A percentile compares a stretch with the other conserved stretches of the same genome.
Evolutionary conservation across 2,329 filamentous ascomycete genomes (phyloP).

Genomic region (Stagonosporopsis rhizophila): DNA sequence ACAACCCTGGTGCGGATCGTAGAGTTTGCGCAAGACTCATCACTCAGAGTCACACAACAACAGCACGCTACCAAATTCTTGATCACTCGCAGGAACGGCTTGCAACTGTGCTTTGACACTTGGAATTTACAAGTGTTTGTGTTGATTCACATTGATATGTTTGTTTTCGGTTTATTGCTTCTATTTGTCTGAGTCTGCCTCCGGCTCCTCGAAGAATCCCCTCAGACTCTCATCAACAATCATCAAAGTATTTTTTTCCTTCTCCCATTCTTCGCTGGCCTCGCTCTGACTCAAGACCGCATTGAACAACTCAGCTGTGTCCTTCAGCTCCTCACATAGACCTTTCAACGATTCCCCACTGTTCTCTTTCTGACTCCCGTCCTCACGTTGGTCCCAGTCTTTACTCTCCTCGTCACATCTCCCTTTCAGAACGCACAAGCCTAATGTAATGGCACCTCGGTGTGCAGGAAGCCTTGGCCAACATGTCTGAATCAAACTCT

Average conservation of each 20-base stretch:
- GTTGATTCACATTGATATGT: neutral
- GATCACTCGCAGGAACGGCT: neutral
- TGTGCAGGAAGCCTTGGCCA: conserved; percentile 74
- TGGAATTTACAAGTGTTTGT: neutral
- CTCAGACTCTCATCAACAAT: conserved; percentile 9
- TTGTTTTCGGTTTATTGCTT: neutral
- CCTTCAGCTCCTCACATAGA: conserved; percentile 24
- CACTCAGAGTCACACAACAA: conserved; percentile 2
- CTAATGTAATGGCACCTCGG: conserved; percentile 69
- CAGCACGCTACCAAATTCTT: neutral
- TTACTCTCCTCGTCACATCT: conserved; percentile 25
- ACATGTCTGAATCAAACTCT: conserved; percentile 65
- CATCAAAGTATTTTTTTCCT: conserved; percentile 25
- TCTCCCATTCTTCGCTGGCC: conserved; percentile 20
- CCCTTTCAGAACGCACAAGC: conserved; percentile 55
- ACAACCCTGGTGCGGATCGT: conserved; percentile 5
- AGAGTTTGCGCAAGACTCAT: conserved; percentile 9
- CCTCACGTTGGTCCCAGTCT: conserved; percentile 22
- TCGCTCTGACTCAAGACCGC: conserved; percentile 29
- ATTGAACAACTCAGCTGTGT: conserved; percentile 38
- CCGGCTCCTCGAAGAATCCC: conserved; percentile 19
- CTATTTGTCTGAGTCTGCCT: neutral
- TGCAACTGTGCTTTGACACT: neutral
- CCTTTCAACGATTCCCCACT: neutral
- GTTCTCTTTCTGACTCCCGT: conserved; percentile 8